A percentile compares a stretch with the other conserved stretches of the same genome.
phyloP scores from a whole-genome alignment of 2,329 filamentous ascomycete species.

The Calonectria hawksworthii region DNA sequence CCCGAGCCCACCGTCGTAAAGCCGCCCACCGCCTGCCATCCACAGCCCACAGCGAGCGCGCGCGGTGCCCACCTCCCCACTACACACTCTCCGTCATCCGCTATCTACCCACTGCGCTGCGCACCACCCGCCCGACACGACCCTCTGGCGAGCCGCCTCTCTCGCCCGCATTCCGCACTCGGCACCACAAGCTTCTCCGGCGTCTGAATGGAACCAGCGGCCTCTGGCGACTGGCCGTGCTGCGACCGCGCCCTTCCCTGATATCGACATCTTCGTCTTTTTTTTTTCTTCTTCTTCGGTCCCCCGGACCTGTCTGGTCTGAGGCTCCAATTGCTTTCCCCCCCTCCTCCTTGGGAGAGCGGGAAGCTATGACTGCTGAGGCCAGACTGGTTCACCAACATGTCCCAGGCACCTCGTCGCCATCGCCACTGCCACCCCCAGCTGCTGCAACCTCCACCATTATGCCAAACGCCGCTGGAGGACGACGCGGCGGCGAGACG shows the following conservation, averaged over 20 bases:
- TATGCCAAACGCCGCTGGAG: conserved; percentile 47
- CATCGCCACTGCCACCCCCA: conserved; percentile 44
- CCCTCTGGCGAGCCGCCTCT: conserved; percentile 33
- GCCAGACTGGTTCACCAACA: conserved; percentile 54
- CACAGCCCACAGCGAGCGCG: not conserved
- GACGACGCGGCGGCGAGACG: conserved; percentile 46
- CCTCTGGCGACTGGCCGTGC: conserved; percentile 43
- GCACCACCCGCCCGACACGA: conserved; percentile 31
- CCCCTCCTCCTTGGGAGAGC: conserved; percentile 25
- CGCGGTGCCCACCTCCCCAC: not conserved
- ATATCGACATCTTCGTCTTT: not conserved
- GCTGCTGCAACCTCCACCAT: conserved; percentile 43
- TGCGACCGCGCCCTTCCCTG: conserved; percentile 42
- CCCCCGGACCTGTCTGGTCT: not conserved
- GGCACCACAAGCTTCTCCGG: conserved; percentile 33
- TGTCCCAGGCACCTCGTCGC: conserved; percentile 52
- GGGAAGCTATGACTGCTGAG: conserved; percentile 55
- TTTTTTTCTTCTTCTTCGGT: too few relatives aligned
- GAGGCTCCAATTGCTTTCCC: conserved; percentile 34
- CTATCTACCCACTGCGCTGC: not conserved
- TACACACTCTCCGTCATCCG: not conserved
- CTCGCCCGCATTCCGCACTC: conserved; percentile 38
- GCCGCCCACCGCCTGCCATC: conserved; percentile 34
- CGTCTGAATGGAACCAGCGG: conserved; percentile 46
- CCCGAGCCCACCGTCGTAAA: conserved; percentile 41